phyloP scores from a whole-genome alignment of 2,329 filamentous ascomycete species.

The Arachnopeziza araneosa region DNA sequence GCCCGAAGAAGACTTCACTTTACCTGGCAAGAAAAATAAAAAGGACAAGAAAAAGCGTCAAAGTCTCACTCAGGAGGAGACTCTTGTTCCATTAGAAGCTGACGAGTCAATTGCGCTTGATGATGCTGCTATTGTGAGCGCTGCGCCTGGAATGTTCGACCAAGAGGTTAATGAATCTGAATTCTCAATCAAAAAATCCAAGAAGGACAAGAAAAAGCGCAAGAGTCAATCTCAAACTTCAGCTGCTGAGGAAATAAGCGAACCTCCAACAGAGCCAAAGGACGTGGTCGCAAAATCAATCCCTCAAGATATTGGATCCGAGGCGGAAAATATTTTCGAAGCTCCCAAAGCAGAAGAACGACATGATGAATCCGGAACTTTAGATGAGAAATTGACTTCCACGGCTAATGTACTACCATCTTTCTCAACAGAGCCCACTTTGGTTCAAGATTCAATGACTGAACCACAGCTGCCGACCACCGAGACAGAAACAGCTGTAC shows the following conservation, averaged over 20 bases:
- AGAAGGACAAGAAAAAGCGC: constrained; percentile 38
- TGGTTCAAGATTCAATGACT: neutral
- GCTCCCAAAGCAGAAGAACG: neutral
- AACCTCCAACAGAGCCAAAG: neutral
- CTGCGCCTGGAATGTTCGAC: neutral
- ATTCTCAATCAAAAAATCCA: constrained; percentile 21
- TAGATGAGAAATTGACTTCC: neutral
- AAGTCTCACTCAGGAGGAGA: constrained; percentile 10
- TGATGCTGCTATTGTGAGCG: neutral
- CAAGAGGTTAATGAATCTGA: neutral
- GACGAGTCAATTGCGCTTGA: neutral
- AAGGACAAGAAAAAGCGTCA: constrained; percentile 19
- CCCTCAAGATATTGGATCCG: neutral
- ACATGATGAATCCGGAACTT: neutral
- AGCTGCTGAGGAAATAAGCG: neutral
- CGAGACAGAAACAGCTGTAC: neutral
- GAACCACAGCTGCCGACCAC: neutral
- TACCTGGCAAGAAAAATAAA: constrained; percentile 10
- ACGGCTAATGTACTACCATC: neutral
- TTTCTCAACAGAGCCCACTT: neutral
- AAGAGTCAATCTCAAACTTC: constrained; percentile 3
- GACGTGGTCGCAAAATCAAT: neutral
- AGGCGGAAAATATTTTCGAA: neutral
- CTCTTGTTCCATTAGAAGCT: neutral
- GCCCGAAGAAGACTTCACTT: neutral